A percentile compares a stretch with the other conserved stretches of the same genome.
Conservation (phyloP, 2,329 filamentous ascomycete species). For the Phoma sp. region DNA sequence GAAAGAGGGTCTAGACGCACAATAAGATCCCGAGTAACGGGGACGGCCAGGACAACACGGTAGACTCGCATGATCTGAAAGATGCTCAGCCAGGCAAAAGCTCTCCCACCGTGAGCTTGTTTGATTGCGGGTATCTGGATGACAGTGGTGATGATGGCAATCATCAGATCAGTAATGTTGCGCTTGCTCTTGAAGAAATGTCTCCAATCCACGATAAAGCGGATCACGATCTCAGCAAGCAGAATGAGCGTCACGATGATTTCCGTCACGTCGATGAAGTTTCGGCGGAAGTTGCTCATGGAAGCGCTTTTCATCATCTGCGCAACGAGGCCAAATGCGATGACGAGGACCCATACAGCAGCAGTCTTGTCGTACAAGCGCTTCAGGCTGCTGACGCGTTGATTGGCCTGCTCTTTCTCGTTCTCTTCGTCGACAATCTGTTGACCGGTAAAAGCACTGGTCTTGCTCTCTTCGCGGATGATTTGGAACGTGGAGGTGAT, state of each 20-base stretch:
- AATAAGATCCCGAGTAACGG: conserved; percentile 87
- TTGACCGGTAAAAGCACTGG: conserved; percentile 87
- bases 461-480: conserved; percentile 93
- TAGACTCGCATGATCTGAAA: conserved; percentile 95
- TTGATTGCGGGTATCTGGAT: conserved; percentile 87
- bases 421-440: conserved; percentile 56
- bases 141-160: conserved; percentile 82
- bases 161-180: conserved; percentile 80
- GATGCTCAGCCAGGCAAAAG: conserved; percentile 87
- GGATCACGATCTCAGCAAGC: conserved; percentile 80
- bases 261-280: conserved; percentile 76
- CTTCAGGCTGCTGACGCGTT: conserved; percentile 65
- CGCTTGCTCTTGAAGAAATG: conserved; percentile 75
- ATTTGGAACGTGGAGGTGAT: conserved; percentile 99
- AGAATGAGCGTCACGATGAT: conserved; percentile 79
- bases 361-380: conserved; percentile 75
- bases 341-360: conserved; percentile 80
- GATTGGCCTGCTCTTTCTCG: conserved; percentile 47
- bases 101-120: conserved; percentile 63
- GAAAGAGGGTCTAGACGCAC: conserved; percentile 47
- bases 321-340: conserved; percentile 79
- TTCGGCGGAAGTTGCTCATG: conserved; percentile 69
- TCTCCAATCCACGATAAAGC: conserved; percentile 81
- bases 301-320: conserved; percentile 78
- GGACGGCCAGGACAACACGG: conserved; percentile 86